Conservation (phyloP, 441 rosid genomes). For the Eugenia klotzschiana region DNA sequence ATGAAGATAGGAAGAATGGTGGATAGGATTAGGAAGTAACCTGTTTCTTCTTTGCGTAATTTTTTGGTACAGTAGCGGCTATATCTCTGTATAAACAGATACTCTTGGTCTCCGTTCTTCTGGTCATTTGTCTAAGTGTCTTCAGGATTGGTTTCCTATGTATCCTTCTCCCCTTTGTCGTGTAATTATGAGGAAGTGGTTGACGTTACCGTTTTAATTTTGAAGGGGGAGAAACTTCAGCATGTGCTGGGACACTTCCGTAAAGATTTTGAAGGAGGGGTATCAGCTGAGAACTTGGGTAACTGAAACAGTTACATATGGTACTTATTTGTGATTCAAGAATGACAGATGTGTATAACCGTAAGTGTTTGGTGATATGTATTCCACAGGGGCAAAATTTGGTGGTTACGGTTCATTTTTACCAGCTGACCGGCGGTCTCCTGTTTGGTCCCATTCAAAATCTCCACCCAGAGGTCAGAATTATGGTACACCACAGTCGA, state of each 20-base stretch:
- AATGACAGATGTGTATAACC: background rate
- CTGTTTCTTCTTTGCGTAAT: background rate
- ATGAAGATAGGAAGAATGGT: background rate
- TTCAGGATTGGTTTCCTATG: background rate
- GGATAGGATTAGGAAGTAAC: background rate
- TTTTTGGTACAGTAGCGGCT: background rate
- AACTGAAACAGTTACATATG: slow-evolving; percentile 19
- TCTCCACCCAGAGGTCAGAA: slow-evolving; percentile 46
- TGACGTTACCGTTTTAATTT: background rate
- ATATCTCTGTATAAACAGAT: background rate
- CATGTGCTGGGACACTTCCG: slow-evolving; percentile 63
- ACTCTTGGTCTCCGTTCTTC: background rate
- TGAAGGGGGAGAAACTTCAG: slow-evolving; percentile 61
- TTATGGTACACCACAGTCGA: slow-evolving; percentile 35
- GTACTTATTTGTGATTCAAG: slow-evolving; percentile 9
- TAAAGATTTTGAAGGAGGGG: slow-evolving; percentile 72
- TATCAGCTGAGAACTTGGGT: slow-evolving; percentile 66
- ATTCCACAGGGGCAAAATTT: slow-evolving; percentile 68
- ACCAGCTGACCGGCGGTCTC: slow-evolving; percentile 72
- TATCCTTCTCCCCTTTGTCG: background rate
- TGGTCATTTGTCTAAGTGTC: background rate
- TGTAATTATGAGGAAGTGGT: background rate
- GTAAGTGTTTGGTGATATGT: background rate
- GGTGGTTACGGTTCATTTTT: slow-evolving; percentile 98
- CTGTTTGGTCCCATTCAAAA: slow-evolving; percentile 46